These are phyloP conservation scores for Teratosphaeria pseudoeucalypti DNA, from an alignment of 2,329 filamentous ascomycete species.

Conservation along the genomic window DNA sequence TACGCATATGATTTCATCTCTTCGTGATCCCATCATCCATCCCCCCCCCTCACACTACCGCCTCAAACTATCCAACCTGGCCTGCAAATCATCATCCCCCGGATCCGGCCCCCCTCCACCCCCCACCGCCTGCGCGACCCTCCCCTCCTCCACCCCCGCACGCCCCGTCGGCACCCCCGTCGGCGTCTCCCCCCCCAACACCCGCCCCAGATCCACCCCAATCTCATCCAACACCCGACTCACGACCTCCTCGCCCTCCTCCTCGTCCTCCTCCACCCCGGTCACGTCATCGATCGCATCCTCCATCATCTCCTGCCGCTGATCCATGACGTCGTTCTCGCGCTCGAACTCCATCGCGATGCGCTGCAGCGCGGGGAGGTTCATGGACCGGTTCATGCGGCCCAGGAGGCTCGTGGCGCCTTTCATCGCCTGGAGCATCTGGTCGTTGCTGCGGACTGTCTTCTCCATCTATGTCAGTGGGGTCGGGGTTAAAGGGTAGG, in stretches of 20 bases:
- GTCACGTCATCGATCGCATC: conserved; percentile 96
- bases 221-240: conserved; percentile 96
- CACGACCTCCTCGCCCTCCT: conserved; percentile 92
- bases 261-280: conserved; percentile 75
- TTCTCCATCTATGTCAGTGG: conserved; percentile 36
- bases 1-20: neutral
- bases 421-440: conserved; percentile 99
- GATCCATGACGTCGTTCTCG: conserved; percentile 99
- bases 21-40: neutral
- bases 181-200: conserved; percentile 88
- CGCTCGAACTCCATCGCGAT: conserved; percentile 99
- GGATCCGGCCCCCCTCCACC: conserved; percentile 45
- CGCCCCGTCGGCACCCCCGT: conserved; percentile 62
- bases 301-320: conserved; percentile 99
- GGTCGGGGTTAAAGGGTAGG: no score
- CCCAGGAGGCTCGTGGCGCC: conserved; percentile 85
- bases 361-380: conserved; percentile 83
- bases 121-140: conserved; percentile 70
- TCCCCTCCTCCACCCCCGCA: conserved; percentile 59
- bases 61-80: conserved; percentile 72
- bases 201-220: conserved; percentile 80
- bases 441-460: conserved; percentile 96
- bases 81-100: conserved; percentile 81
- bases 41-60: conserved; percentile 16
- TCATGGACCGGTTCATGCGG: conserved; percentile 97